These are phyloP conservation scores for Cordyceps tenuipes DNA, from an alignment of 2,329 filamentous ascomycete genomes.

Conservation along the genomic window DNA sequence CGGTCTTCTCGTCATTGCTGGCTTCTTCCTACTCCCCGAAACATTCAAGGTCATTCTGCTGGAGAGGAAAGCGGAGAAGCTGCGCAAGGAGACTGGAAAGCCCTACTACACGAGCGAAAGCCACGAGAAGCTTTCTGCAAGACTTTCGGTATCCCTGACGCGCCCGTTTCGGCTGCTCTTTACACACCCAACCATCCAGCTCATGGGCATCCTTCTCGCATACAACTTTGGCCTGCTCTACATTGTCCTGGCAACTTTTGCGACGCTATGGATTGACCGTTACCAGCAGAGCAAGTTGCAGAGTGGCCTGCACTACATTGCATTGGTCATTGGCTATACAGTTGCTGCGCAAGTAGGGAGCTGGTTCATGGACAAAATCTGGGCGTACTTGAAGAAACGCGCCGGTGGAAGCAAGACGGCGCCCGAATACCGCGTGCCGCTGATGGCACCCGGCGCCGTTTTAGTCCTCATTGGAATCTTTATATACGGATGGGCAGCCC, in stretches of 20 bases:
- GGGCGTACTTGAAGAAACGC: constrained; percentile 17
- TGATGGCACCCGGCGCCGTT: constrained; percentile 44
- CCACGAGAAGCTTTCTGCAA: not conserved
- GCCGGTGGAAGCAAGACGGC: constrained; percentile 13
- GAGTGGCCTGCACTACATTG: constrained; percentile 42
- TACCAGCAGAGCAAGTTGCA: constrained; percentile 37
- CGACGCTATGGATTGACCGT: constrained; percentile 35
- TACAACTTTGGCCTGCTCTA: constrained; percentile 43
- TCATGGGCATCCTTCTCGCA: constrained; percentile 36
- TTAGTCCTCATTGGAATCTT: constrained; percentile 29
- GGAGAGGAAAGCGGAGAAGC: constrained; percentile 1
- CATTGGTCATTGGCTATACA: constrained; percentile 36
- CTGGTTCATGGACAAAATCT: constrained; percentile 30
- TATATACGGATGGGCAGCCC: constrained; percentile 36
- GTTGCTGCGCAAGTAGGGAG: constrained; percentile 29
- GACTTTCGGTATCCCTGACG: not conserved
- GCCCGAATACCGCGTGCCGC: constrained; percentile 42
- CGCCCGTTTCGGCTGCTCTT: constrained; percentile 27
- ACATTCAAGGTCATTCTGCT: constrained; percentile 59
- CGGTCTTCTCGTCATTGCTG: constrained; percentile 45
- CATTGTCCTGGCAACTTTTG: constrained; percentile 45
- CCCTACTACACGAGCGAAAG: not conserved
- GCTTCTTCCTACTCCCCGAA: constrained; percentile 41
- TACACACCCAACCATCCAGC: constrained; percentile 37
- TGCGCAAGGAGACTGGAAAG: not conserved